Conservation (phyloP, 1,139 yeast genomes). For the Geotrichum carabidarum region DNA sequence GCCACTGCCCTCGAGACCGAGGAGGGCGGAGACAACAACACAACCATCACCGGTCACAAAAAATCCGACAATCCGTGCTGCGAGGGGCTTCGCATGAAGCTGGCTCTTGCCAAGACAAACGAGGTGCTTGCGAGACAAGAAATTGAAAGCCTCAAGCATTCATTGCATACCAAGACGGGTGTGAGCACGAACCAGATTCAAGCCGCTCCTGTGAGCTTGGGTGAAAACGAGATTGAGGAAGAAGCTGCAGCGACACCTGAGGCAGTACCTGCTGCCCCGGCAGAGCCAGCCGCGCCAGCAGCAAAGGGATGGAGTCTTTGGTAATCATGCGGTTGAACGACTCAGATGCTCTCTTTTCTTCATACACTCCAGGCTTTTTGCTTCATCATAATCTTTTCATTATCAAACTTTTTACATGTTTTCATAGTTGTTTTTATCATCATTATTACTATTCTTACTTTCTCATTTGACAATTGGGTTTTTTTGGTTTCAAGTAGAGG, state of each 20-base stretch:
- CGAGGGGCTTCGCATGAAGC: conserved; percentile 33
- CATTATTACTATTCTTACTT: background rate
- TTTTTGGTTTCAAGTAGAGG: no score
- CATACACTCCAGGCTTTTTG: background rate
- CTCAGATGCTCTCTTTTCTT: no score
- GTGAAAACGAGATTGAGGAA: no score
- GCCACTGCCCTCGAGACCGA: background rate
- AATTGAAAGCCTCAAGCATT: conserved; percentile 32
- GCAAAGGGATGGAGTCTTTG: conserved; percentile 18
- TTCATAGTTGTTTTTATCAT: background rate
- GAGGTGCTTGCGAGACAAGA: conserved; percentile 36
- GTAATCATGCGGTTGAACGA: background rate
- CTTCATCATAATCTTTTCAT: background rate
- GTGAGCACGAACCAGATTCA: background rate
- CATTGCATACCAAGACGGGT: conserved; percentile 18
- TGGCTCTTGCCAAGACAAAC: conserved; percentile 32
- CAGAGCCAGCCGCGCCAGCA: background rate
- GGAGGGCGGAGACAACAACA: conserved; percentile 14
- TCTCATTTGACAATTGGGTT: no score
- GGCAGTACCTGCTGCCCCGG: background rate
- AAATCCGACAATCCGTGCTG: conserved; percentile 23
- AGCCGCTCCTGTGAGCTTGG: background rate
- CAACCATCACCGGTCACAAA: background rate
- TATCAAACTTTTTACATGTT: background rate
- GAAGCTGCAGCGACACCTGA: background rate